A percentile compares a stretch with the other conserved stretches of the same genome.
Evolutionary conservation across 2,329 filamentous ascomycete genomes (phyloP).

Genomic region (Penicillium sp.): DNA sequence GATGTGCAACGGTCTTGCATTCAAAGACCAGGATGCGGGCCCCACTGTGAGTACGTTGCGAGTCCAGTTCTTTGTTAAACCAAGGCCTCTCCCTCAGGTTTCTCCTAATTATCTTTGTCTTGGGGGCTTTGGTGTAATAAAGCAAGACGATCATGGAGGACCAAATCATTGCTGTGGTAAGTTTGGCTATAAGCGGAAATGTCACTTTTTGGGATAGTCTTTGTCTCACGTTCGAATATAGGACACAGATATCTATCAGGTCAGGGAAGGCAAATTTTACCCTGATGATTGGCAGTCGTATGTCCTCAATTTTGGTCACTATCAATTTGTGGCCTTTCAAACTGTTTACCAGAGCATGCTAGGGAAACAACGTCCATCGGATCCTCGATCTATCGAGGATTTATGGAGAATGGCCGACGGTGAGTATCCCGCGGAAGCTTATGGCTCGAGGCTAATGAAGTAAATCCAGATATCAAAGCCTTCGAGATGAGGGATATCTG

Average conservation of each 20-base stretch:
- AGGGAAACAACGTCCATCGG: constrained; percentile 7
- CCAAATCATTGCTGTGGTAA: constrained; percentile 1
- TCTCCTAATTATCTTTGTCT: background rate
- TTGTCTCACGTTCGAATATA: background rate
- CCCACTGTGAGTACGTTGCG: background rate
- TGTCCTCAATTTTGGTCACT: background rate
- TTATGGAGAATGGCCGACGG: constrained; percentile 8
- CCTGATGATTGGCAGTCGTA: constrained; percentile 1
- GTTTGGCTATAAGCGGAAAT: background rate
- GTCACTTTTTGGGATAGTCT: background rate
- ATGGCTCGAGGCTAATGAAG: background rate
- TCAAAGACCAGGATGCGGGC: background rate
- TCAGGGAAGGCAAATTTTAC: background rate
- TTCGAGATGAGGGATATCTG: background rate
- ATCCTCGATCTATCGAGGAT: constrained; percentile 7
- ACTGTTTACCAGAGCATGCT: background rate
- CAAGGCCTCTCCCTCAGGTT: background rate
- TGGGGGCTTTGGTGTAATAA: background rate
- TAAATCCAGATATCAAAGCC: background rate
- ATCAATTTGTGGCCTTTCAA: background rate
- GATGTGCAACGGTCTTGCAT: background rate
- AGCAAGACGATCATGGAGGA: background rate
- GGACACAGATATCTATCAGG: background rate
- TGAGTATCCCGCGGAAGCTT: background rate
- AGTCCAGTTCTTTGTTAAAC: background rate